phyloP scores from a whole-genome alignment of 2,329 filamentous ascomycete genomes.

The Fonsecaea pugnacius region DNA sequence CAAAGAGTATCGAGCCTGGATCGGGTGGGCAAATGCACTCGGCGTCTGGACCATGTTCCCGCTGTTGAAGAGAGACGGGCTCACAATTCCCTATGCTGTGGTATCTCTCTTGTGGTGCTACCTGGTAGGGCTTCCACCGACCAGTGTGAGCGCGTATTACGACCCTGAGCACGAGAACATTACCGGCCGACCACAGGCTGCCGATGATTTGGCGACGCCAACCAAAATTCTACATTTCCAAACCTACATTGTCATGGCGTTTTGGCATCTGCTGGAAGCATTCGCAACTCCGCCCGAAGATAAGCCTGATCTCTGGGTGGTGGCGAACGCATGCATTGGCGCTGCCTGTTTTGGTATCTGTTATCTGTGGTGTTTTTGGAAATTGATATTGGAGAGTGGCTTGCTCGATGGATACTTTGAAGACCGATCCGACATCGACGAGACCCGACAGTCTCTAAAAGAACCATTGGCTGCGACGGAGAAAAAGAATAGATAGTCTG shows the following conservation, averaged over 20 bases:
- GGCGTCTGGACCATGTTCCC: constrained; percentile 94
- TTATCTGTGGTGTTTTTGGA: constrained; percentile 89
- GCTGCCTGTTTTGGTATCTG: constrained; percentile 83
- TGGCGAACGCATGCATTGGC: constrained; percentile 84
- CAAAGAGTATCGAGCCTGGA: constrained; percentile 80
- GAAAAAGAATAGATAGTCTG: constrained; percentile 23
- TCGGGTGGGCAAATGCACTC: constrained; percentile 91
- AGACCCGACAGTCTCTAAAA: neutral
- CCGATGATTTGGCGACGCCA: constrained; percentile 34
- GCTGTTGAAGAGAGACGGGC: constrained; percentile 79
- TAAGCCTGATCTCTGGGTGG: constrained; percentile 94
- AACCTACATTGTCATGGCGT: constrained; percentile 77
- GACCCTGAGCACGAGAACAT: constrained; percentile 34
- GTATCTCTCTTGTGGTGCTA: constrained; percentile 89
- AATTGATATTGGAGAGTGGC: constrained; percentile 47
- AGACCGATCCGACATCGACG: constrained; percentile 9
- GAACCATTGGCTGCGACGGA: constrained; percentile 15
- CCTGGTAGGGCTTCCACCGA: constrained; percentile 82
- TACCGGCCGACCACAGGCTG: constrained; percentile 30
- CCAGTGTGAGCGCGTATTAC: constrained; percentile 41
- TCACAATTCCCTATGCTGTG: constrained; percentile 82
- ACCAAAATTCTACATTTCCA: constrained; percentile 72
- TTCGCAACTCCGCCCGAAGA: constrained; percentile 68
- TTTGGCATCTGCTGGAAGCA: constrained; percentile 78
- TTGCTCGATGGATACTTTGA: constrained; percentile 33